Base-by-base conservation (phyloP, 495 filamentous ascomycete species). In the Parathielavia hyrcaniae region DNA sequence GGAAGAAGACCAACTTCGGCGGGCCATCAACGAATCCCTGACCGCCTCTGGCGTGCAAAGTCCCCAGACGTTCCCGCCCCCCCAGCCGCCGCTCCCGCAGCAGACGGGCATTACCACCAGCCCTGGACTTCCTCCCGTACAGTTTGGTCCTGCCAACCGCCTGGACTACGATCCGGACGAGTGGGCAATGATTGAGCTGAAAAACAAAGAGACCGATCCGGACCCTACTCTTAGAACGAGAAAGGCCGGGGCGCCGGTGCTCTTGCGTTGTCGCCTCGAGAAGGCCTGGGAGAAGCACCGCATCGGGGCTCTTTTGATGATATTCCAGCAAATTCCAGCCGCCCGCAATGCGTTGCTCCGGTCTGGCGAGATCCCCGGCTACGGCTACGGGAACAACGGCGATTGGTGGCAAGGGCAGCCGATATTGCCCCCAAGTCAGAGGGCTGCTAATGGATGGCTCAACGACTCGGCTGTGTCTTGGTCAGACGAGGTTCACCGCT, bases 331-430 rank as follows among this genome's bases (percentile, higher is more conserved):
- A 43, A 92, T 97, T 55, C 91, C 91, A n/a, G 73, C 85, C 40
- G 85, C 84, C 14, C 80, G 90, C 48, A 88, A 93, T 62, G 79
- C 84, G 9, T 77, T 97, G 34, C 75, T 96, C 14, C 74, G 79
- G 20, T 78, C 39, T 67, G 75, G 60, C 64, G 73, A 38, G 55
- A 22, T 71, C 34, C 74, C 83, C 12, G 71, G 74, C 5, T 65
- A 64, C 32, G 79, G 85, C 52, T 95, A 93, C 61, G 87, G 86
- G 1, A 72, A 80, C 55, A 78, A 87, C 58, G 68, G 79, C 10
- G 83, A 92, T 22, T 97, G 91, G 91, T 97, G 91, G 91, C 85
- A 83, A 62, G 91, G 91, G 7, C 76, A 79, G 11, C 59, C 75
- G 0, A 87, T 92, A 35, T 73, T 79, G 36, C 70, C 75, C 2